A percentile compares a stretch with the other conserved stretches of the same genome.
phyloP scores from a whole-genome alignment of 1,284 basidiomycete species.

The Trichosporon inkin region DNA sequence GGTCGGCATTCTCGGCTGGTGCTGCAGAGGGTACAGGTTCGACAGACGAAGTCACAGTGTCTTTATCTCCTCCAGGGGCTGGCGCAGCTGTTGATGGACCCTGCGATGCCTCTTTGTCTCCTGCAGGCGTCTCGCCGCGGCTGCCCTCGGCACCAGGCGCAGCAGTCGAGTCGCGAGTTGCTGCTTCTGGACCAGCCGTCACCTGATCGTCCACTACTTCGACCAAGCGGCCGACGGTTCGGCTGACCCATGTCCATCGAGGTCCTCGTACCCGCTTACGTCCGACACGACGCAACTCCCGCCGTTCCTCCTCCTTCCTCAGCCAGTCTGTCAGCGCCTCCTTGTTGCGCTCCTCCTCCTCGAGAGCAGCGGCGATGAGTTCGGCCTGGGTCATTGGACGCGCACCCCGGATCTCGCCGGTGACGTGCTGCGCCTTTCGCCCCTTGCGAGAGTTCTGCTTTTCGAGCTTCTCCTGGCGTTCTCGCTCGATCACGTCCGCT shows the following conservation, averaged over 20 bases:
- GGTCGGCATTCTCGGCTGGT: too few relatives aligned
- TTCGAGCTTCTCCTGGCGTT: conserved; percentile 26
- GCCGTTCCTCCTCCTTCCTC: conserved; percentile 53
- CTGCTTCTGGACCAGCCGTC: background rate
- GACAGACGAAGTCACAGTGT: too few relatives aligned
- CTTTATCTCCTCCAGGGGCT: too few relatives aligned
- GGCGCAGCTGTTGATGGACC: too few relatives aligned
- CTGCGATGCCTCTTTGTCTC: background rate
- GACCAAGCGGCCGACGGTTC: conserved; percentile 46
- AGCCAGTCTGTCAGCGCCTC: conserved; percentile 53
- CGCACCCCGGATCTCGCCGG: conserved; percentile 34
- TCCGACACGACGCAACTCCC: conserved; percentile 49
- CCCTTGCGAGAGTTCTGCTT: conserved; percentile 17
- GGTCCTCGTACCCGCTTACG: conserved; percentile 52
- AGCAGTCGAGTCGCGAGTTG: background rate
- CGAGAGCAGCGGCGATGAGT: conserved; percentile 54
- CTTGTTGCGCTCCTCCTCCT: conserved; percentile 55
- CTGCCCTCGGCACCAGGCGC: background rate
- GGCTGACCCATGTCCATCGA: conserved; percentile 52
- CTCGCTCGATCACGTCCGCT: conserved; percentile 32
- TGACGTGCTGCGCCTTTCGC: conserved; percentile 39
- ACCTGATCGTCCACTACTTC: conserved; percentile 28
- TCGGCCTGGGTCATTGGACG: conserved; percentile 52
- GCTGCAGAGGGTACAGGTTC: too few relatives aligned
- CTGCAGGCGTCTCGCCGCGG: background rate